phyloP scores from a whole-genome alignment of 1,284 basidiomycete species.

The Pholiota adiposa region DNA sequence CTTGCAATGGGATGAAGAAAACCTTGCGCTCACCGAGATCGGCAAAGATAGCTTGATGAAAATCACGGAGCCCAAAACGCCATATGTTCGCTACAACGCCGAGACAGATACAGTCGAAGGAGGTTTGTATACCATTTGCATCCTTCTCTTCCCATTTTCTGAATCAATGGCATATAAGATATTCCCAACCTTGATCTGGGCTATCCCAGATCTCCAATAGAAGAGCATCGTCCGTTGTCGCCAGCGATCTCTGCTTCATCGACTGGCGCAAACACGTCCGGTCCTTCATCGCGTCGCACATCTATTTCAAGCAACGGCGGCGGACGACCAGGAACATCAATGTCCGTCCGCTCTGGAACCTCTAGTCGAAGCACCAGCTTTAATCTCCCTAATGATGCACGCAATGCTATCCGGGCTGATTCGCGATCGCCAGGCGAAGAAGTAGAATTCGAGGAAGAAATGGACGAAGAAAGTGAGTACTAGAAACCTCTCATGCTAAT shows the following conservation, averaged over 20 bases:
- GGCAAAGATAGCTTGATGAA: constrained; percentile 95
- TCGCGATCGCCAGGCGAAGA: constrained; percentile 60
- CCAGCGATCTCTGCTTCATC: constrained; percentile 50
- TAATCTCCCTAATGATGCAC: constrained; percentile 72
- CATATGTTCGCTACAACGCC: constrained; percentile 89
- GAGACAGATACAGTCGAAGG: constrained; percentile 83
- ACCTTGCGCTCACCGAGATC: constrained; percentile 87
- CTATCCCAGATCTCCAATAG: constrained; percentile 31
- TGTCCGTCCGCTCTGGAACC: constrained; percentile 58
- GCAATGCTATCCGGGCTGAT: constrained; percentile 54
- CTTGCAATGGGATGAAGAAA: constrained; percentile 92
- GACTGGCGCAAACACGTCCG: constrained; percentile 54
- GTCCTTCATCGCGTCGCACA: constrained; percentile 77
- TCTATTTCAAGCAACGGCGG: constrained; percentile 67
- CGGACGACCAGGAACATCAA: constrained; percentile 35
- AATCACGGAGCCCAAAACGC: constrained; percentile 97
- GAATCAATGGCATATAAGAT: constrained; percentile 45
- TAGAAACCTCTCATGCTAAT: constrained; percentile 2
- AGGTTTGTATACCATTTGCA: constrained; percentile 50
- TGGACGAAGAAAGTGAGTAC: constrained; percentile 82
- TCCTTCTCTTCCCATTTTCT: neutral
- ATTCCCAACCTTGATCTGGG: constrained; percentile 67
- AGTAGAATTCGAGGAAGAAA: constrained; percentile 80
- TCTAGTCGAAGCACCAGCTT: constrained; percentile 86
- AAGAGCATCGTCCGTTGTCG: constrained; percentile 31